phyloP scores from a whole-genome alignment of 768 basidiomycete species.

The Phallus indusiatus region DNA sequence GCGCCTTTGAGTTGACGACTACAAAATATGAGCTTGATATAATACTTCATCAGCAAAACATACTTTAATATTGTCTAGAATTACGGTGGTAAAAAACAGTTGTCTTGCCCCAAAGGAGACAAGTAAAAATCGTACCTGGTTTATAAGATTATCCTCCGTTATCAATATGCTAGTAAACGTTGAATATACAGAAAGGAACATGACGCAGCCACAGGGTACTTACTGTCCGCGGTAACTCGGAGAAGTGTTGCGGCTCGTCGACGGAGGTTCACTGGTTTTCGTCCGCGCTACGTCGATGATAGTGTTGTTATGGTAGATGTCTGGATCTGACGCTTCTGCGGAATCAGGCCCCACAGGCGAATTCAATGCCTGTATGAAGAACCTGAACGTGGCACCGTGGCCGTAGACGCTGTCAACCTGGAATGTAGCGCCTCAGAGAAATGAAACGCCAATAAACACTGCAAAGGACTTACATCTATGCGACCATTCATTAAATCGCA shows the following conservation, averaged over 20 bases:
- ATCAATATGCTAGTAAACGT: slow-evolving; percentile 14
- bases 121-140: slow-evolving; percentile 14
- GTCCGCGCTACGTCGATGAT: background rate
- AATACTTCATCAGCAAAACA: background rate
- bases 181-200: background rate
- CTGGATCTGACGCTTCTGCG: background rate
- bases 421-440: background rate
- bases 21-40: background rate
- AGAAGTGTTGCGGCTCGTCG: background rate
- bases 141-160: slow-evolving; percentile 20
- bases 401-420: slow-evolving; percentile 27
- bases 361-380: slow-evolving; percentile 23
- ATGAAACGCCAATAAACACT: background rate
- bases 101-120: background rate
- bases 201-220: background rate
- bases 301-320: background rate
- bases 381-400: slow-evolving; percentile 28
- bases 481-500: slow-evolving; percentile 24
- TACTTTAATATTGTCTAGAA: slow-evolving; percentile 14
- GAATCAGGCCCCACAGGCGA: slow-evolving; percentile 6
- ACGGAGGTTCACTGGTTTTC: background rate
- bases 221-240: background rate
- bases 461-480: slow-evolving; percentile 8
- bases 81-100: background rate
- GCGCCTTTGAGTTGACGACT: slow-evolving; percentile 19